Evolutionary conservation across 1,284 basidiomycete species (phyloP), one percentile per base, ranked within the genome.

Genomic region (Cronartium quercuum): DNA sequence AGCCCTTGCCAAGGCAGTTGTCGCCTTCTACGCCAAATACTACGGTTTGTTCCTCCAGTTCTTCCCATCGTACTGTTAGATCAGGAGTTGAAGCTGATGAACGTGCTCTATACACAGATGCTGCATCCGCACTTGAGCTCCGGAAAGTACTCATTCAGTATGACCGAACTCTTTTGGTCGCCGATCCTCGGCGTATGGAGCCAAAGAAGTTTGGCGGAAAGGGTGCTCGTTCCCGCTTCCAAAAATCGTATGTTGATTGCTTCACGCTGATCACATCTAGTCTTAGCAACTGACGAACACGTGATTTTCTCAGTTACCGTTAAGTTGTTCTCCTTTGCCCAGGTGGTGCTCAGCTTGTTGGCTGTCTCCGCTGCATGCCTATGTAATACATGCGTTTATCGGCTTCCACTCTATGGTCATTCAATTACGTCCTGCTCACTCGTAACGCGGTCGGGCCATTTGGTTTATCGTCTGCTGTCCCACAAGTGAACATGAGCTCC

Each of bases 121-220:
- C 96, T 78, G 94, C 90, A 83, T 95, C 91, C 80, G 93, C 96
- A 37, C 88, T 97, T 84, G 93, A 94, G 84, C 84, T 97, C 84
- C 95, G 95, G 88, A 96, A 96, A 88, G 91, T 91, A 83, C 85
- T 96, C 79, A 91, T 96, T 77, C 88, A 92, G 35, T 97, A 97
- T 84, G 94, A 97, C 87, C 87, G 96, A 82, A 90, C 91, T 74
- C 86, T 98, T 77, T 86, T 99, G 82, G 96, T 98, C 81, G 94
- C 96, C 79, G 96, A 99, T 86, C 96, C 96, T 81, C 90, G 94
- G 85, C 90, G 94, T 75, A 92, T 91, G 90, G 95, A 98, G 85
- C 95, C 95, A 82, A 98, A 98, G 90, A 98, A 97, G 83, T 83
- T 83, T 79, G 80, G 83, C 80, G 81, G 81, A 79, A 80, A 66